These are phyloP conservation scores for Chaetomiaceae sp. DNA, from an alignment of 2,329 filamentous ascomycete species.

Conservation along the genomic window DNA sequence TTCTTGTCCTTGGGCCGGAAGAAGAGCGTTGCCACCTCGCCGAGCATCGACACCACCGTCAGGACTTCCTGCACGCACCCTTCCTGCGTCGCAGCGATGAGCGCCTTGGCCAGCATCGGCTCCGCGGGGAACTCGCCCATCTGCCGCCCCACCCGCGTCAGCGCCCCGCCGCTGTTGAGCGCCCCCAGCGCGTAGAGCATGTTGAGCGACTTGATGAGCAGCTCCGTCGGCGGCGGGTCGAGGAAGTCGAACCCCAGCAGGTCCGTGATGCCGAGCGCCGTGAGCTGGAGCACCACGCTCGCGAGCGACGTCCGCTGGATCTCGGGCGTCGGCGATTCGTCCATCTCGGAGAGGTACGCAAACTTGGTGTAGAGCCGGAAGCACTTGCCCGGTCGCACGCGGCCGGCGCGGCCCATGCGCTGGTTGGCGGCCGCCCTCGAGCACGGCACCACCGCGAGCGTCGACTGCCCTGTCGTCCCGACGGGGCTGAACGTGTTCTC, in stretches of 20 bases:
- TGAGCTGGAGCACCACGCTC: conserved; percentile 76
- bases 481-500: conserved; percentile 90
- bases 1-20: conserved; percentile 97
- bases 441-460: conserved; percentile 83
- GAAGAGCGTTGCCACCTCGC: conserved; percentile 83
- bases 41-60: conserved; percentile 89
- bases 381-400: conserved; percentile 87
- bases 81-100: conserved; percentile 82
- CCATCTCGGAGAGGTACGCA: conserved; percentile 91
- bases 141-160: conserved; percentile 86
- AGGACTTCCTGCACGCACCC: conserved; percentile 93
- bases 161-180: conserved; percentile 78
- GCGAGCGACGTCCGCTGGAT: conserved; percentile 89
- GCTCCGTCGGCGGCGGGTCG: conserved; percentile 85
- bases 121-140: conserved; percentile 96
- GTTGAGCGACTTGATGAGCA: conserved; percentile 82
- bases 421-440: conserved; percentile 91
- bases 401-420: conserved; percentile 84
- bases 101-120: conserved; percentile 83
- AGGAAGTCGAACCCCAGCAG: conserved; percentile 94
- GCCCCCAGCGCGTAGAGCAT: conserved; percentile 87
- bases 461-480: conserved; percentile 74
- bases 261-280: conserved; percentile 87
- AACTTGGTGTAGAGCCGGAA: conserved; percentile 92
- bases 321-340: conserved; percentile 86